Conservation (phyloP, 176 grass and related monocot species). For the Pontederia paniculata region DNA sequence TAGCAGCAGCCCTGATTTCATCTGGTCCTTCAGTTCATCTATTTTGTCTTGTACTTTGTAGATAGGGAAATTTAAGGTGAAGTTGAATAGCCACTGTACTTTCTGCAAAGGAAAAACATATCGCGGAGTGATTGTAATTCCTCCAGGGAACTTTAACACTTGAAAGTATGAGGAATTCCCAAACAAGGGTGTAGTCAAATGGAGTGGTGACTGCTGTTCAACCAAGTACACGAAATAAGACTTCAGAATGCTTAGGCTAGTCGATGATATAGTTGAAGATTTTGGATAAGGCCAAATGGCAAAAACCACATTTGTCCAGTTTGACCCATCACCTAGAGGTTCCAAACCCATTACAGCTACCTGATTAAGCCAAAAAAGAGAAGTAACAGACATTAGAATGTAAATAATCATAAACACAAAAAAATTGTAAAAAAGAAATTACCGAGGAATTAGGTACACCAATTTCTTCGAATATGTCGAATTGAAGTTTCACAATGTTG, state of each 20-base stretch:
- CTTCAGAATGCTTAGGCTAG: slow-evolving; percentile 65
- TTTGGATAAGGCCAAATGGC: slow-evolving; percentile 70
- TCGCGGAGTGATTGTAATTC: slow-evolving; percentile 87
- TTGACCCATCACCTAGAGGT: slow-evolving; percentile 33
- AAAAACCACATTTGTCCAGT: slow-evolving; percentile 69
- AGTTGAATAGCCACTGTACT: slow-evolving; percentile 68
- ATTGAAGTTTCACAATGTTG: slow-evolving; percentile 62
- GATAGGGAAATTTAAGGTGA: slow-evolving; percentile 74
- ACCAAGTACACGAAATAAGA: slow-evolving; percentile 69
- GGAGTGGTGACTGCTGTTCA: slow-evolving; percentile 48
- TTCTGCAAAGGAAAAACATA: slow-evolving; percentile 69
- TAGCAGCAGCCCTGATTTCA: slow-evolving; percentile 63
- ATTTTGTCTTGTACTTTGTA: slow-evolving; percentile 50
- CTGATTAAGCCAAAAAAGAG: slow-evolving; percentile 26
- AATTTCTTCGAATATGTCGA: slow-evolving; percentile 80
- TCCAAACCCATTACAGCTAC: slow-evolving; percentile 57
- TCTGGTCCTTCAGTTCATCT: slow-evolving; percentile 67
- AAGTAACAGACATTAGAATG: not conserved
- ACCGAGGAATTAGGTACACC: slow-evolving; percentile 70
- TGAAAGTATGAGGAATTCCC: slow-evolving; percentile 61
- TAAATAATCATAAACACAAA: not conserved
- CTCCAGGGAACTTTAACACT: slow-evolving; percentile 66
- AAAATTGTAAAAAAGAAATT: slow-evolving; percentile 21
- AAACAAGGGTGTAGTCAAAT: slow-evolving; percentile 58
- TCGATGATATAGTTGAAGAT: slow-evolving; percentile 47